A percentile compares a stretch with the other conserved stretches of the same genome.
Evolutionary conservation across 345 rosid species (phyloP).

Genomic region (Citrus mangshanensis): DNA sequence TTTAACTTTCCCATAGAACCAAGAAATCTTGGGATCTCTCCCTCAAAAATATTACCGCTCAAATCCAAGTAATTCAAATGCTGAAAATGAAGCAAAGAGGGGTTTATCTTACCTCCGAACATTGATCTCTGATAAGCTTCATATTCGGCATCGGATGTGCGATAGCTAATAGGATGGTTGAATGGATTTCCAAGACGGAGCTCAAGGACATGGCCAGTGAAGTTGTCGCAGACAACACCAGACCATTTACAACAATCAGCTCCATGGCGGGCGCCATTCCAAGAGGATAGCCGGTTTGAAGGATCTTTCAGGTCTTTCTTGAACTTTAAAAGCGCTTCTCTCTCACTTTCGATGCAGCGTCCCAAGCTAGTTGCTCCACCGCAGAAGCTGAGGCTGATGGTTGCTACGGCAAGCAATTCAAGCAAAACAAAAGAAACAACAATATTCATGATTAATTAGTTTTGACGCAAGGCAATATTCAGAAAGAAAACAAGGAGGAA

Average conservation of each 20-base stretch:
- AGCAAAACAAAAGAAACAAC: not conserved
- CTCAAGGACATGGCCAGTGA: not conserved
- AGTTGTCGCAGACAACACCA: not conserved
- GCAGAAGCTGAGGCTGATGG: not conserved
- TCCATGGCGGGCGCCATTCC: not conserved
- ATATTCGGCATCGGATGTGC: not conserved
- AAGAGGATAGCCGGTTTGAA: not conserved
- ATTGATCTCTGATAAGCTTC: not conserved
- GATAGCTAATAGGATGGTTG: not conserved
- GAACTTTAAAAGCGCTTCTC: not conserved
- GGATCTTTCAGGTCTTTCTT: not conserved
- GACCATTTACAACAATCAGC: not conserved
- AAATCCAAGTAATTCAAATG: not conserved
- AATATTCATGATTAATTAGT: not conserved
- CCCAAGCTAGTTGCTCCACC: not conserved
- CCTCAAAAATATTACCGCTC: not conserved
- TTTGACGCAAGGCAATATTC: too few relatives aligned
- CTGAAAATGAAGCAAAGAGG: not conserved
- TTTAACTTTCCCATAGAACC: not conserved
- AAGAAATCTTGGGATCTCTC: not conserved
- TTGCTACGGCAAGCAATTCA: not conserved
- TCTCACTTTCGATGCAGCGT: not conserved
- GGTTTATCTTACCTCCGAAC: not conserved
- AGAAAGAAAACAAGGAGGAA: too few relatives aligned
- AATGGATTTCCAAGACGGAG: slow-evolving; percentile 5